These are phyloP conservation scores for Leucaena leucocephala DNA, from an alignment of 306 rosid species.

Conservation along the genomic window DNA sequence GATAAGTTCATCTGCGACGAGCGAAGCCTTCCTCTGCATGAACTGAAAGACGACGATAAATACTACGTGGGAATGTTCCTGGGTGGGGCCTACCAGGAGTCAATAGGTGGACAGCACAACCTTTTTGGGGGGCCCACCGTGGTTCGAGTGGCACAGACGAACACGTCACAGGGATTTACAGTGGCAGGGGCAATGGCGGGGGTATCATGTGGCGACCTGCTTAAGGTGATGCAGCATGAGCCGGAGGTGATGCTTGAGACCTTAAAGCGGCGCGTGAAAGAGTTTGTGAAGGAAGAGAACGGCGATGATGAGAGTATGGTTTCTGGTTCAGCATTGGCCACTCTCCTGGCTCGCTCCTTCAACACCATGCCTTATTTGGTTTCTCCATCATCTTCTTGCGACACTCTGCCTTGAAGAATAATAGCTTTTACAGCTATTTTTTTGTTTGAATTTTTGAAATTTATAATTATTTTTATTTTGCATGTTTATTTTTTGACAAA, in stretches of 20 bases:
- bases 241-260: constrained; percentile 94
- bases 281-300: constrained; percentile 38
- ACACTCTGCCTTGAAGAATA: constrained; percentile 46
- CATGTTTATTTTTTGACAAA: no score
- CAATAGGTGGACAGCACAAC: constrained; percentile 92
- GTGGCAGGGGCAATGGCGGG: constrained; percentile 76
- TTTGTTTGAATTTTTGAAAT: no score
- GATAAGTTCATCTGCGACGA: constrained; percentile 81
- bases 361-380: constrained; percentile 74
- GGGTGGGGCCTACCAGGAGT: constrained; percentile 99
- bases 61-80: constrained; percentile 95
- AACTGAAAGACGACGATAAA: constrained; percentile 39
- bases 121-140: constrained; percentile 87
- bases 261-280: constrained; percentile 75
- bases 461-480: no score
- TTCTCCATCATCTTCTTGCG: constrained; percentile 44
- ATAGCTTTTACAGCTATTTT: background rate
- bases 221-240: constrained; percentile 91
- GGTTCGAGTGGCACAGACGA: constrained; percentile 81
- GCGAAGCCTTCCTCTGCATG: constrained; percentile 77
- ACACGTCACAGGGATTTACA: constrained; percentile 80
- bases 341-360: constrained; percentile 57
- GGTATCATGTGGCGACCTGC: constrained; percentile 74
- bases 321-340: background rate
- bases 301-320: constrained; percentile 37